Percentiles rank a stretch among this genome's conserved stretches.
Conservation (phyloP, 495 filamentous ascomycete species). For the Aspergillus nidulans region DNA sequence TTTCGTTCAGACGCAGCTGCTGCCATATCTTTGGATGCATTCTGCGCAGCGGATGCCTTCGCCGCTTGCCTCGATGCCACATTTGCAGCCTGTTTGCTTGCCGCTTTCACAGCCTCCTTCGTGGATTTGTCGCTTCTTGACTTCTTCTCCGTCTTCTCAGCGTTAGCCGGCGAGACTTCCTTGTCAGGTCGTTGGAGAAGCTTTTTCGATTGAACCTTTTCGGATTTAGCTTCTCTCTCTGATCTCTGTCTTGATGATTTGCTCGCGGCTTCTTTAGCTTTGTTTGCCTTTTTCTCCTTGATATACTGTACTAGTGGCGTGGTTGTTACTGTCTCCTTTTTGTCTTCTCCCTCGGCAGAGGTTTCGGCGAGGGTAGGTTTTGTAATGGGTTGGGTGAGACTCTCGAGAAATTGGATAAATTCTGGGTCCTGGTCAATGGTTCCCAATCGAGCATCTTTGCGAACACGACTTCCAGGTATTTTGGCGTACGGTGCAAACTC, state of each 20-base stretch:
- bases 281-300: constrained; percentile 83
- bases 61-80: constrained; percentile 16
- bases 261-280: constrained; percentile 63
- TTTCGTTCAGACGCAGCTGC: constrained; percentile 44
- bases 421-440: constrained; percentile 95
- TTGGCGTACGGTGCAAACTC: constrained; percentile 83
- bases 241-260: constrained; percentile 58
- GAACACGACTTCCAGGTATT: constrained; percentile 62
- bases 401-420: constrained; percentile 88
- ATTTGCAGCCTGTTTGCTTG: constrained; percentile 58
- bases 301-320: constrained; percentile 90
- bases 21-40: constrained; percentile 28
- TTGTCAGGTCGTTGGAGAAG: constrained; percentile 41
- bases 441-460: constrained; percentile 80
- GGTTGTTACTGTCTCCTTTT: constrained; percentile 65
- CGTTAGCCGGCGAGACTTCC: constrained; percentile 31
- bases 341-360: constrained; percentile 45
- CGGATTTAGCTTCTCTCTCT: constrained; percentile 55
- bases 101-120: constrained; percentile 75
- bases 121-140: constrained; percentile 55
- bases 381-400: constrained; percentile 70
- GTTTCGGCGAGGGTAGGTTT: constrained; percentile 50
- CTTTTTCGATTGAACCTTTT: constrained; percentile 52
- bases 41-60: constrained; percentile 23
- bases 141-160: constrained; percentile 53